These are phyloP conservation scores for Lyophyllum shimeji DNA, from an alignment of 768 basidiomycete species.

Conservation along the genomic window DNA sequence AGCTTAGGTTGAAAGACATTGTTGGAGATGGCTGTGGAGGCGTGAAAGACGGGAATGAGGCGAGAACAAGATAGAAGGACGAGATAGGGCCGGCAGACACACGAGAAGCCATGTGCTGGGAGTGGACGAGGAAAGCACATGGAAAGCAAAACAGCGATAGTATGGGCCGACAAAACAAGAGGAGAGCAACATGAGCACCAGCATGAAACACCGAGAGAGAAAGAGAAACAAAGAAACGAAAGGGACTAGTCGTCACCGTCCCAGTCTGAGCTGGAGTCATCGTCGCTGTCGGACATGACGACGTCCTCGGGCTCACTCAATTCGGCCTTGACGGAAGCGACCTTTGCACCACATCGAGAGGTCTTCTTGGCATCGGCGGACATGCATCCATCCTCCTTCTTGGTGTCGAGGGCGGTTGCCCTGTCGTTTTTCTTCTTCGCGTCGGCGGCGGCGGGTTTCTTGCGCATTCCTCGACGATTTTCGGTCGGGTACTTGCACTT, in stretches of 20 bases:
- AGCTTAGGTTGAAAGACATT: too few species aligned
- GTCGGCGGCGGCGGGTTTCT: neutral
- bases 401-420: too few species aligned
- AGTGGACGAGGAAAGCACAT: neutral
- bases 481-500: constrained; percentile 8
- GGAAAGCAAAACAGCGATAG: neutral
- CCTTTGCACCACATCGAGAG: neutral
- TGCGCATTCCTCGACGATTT: constrained; percentile 10
- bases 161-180: neutral
- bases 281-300: neutral
- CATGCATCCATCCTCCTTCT: neutral
- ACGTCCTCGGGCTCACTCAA: neutral
- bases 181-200: neutral
- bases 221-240: neutral
- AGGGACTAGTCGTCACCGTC: neutral
- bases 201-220: neutral
- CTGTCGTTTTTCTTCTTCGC: neutral
- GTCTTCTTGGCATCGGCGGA: neutral
- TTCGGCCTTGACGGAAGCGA: neutral
- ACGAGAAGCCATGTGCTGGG: neutral
- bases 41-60: too few species aligned
- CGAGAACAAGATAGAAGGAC: neutral
- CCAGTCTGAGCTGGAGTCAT: neutral
- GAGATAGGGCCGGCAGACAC: neutral
- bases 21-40: too few species aligned